Base-by-base conservation (phyloP, 2,329 filamentous ascomycete species). In the Fusarium sambucinum region DNA sequence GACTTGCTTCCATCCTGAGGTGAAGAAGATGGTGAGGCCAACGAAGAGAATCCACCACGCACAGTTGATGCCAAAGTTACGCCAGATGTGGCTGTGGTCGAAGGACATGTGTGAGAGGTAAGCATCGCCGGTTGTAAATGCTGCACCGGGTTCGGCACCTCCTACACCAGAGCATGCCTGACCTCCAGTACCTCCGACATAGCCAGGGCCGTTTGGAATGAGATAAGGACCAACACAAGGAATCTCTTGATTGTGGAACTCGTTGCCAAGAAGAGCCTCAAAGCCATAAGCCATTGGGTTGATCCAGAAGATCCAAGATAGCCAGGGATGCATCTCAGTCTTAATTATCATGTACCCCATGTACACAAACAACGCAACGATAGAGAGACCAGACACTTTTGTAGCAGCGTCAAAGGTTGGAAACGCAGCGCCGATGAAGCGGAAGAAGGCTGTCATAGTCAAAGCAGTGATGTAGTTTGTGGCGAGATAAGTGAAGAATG, bases 251-350 rank as follows among this genome's bases (percentile, higher is more conserved):
- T 79, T 80, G 62, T 90, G 83, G 59, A 93, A 92, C 74, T 93
- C 91, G 66, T 93, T 93, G 0, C 88, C 81, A 70, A 93, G 82
- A 0, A 94, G 76, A 0, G 85, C 85, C 66, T 92, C 88, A 57
- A 92, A 93, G 0, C 84, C 88, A 57, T 92, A 93, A 2, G 90
- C 86, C 12, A 93, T 80, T 0, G 90, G 90, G 62, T 90, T 85
- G 32, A 90, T 84, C 86, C 87, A 89, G 64, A 84, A 88, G 6
- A 90, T 76, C 88, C 88, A 90, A 2, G 80, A 78, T 14, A 90
- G 83, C 87, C 87, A 90, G 0, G 84, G 84, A 42, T 87, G 85
- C 88, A 90, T 90, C 62, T 87, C 81, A 25, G 82, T 82, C 21
- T 88, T 87, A 5, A 82, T 83, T 57, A 90, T 90, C 75, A 89